phyloP scores from a whole-genome alignment of 768 basidiomycete species.

The Lactifluus rugatus region DNA sequence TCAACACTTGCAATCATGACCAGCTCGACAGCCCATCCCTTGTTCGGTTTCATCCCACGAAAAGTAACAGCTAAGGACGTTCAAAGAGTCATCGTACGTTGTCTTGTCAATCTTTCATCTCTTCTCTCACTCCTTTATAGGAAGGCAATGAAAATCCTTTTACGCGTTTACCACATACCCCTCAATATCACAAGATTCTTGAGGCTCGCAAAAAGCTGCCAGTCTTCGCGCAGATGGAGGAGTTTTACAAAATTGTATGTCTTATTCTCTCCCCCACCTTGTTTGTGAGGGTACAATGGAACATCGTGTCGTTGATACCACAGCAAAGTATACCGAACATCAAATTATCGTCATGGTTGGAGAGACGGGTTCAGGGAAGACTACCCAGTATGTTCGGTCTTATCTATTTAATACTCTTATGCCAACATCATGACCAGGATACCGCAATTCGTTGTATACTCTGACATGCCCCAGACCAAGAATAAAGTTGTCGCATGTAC shows the following conservation, averaged over 20 bases:
- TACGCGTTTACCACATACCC: constrained; percentile 66
- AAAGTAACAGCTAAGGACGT: constrained; percentile 33
- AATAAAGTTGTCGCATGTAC: constrained; percentile 94
- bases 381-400: constrained; percentile 63
- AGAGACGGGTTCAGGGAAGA: constrained; percentile 94
- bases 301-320: constrained; percentile 25
- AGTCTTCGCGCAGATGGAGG: constrained; percentile 85
- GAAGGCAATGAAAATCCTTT: constrained; percentile 81
- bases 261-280: not conserved
- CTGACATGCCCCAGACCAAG: constrained; percentile 83
- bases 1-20: not conserved
- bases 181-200: constrained; percentile 80
- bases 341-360: constrained; percentile 89
- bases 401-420: not conserved
- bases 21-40: constrained; percentile 23
- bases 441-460: constrained; percentile 92
- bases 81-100: constrained; percentile 33
- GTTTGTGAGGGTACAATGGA: too few relatives aligned
- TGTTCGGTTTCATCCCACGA: constrained; percentile 38
- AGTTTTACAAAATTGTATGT: constrained; percentile 83
- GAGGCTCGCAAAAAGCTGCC: constrained; percentile 81
- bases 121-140: constrained; percentile 30
- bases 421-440: constrained; percentile 44
- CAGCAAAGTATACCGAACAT: constrained; percentile 53
- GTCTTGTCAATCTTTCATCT: not conserved